These are phyloP conservation scores for Alternaria consortialis DNA, from an alignment of 2,329 filamentous ascomycete species.

Conservation along the genomic window DNA sequence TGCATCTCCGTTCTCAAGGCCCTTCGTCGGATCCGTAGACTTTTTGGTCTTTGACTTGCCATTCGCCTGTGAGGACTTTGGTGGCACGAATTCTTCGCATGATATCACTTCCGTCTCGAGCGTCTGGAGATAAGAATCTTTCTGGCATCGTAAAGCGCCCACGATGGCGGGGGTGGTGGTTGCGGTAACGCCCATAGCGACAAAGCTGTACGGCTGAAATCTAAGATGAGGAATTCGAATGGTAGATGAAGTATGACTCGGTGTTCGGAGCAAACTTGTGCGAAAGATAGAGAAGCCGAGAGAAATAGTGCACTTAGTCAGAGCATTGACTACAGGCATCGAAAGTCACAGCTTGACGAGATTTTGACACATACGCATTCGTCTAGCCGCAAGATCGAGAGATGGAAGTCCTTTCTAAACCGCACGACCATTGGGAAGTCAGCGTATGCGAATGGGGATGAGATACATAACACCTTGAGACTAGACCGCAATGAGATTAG, in stretches of 20 bases:
- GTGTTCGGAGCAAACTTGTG: conserved; percentile 6
- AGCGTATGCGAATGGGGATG: not conserved
- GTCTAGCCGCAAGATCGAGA: not conserved
- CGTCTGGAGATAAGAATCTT: conserved; percentile 42
- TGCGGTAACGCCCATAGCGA: conserved; percentile 29
- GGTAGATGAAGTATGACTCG: conserved; percentile 10
- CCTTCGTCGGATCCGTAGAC: conserved; percentile 35
- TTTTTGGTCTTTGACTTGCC: conserved; percentile 42
- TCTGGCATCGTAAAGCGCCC: conserved; percentile 44
- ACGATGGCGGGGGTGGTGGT: conserved; percentile 35
- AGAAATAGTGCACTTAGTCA: conserved; percentile 25
- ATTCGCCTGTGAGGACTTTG: conserved; percentile 23
- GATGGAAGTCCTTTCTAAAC: not conserved
- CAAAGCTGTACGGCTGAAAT: not conserved
- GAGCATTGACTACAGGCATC: conserved; percentile 17
- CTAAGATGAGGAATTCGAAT: not conserved
- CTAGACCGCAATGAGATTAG: not conserved
- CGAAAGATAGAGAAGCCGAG: conserved; percentile 22
- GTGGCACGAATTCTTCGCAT: conserved; percentile 39
- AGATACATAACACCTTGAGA: not conserved
- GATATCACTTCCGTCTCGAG: conserved; percentile 45
- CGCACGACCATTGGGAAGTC: not conserved
- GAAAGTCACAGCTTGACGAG: not conserved
- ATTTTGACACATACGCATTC: not conserved
- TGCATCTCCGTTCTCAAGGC: conserved; percentile 12